Conservation (phyloP, 2,329 filamentous ascomycete species). For the Tolypocladium endophyticum region DNA sequence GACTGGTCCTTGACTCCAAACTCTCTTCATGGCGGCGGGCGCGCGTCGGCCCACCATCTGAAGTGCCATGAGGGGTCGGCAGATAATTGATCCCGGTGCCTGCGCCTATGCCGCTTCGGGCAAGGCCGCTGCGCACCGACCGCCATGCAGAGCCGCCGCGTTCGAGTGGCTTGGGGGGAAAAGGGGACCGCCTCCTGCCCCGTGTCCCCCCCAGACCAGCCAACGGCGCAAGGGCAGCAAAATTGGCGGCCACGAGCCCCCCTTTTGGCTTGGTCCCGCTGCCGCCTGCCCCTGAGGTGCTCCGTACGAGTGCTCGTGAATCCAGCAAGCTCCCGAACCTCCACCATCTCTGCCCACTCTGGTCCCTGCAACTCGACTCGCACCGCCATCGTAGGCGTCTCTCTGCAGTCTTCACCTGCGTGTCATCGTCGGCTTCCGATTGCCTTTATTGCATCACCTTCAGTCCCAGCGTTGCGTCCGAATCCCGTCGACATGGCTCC, state of each 20-base stretch:
- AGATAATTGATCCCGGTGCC: slow-evolving; percentile 22
- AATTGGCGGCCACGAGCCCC: slow-evolving; percentile 14
- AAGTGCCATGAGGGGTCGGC: slow-evolving; percentile 11
- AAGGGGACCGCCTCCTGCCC: slow-evolving; percentile 9
- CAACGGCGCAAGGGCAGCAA: slow-evolving; percentile 20
- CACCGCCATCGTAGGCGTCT: slow-evolving; percentile 1
- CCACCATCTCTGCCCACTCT: slow-evolving; percentile 5
- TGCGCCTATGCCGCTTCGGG: slow-evolving; percentile 8
- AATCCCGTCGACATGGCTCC: slow-evolving; percentile 40
- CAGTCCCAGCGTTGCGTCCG: slow-evolving; percentile 4
- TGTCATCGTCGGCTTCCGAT: slow-evolving; percentile 1
- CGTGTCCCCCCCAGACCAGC: slow-evolving; percentile 7
- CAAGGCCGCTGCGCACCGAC: slow-evolving; percentile 11
- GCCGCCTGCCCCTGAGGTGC: slow-evolving; percentile 20
- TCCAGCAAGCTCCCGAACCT: slow-evolving; percentile 4
- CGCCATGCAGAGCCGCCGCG: slow-evolving; percentile 4
- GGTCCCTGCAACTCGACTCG: slow-evolving; percentile 1
- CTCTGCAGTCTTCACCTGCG: slow-evolving; percentile 3
- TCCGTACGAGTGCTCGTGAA: slow-evolving; percentile 5
- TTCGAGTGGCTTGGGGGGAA: slow-evolving; percentile 7
- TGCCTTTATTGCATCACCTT: background rate
- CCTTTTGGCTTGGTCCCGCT: slow-evolving; percentile 7
- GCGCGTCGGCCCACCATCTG: background rate
- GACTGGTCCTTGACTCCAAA: background rate
- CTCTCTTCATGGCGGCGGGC: background rate